These are phyloP conservation scores for Daldinia vernicosa DNA, from an alignment of 495 filamentous ascomycete species.

Conservation along the genomic window DNA sequence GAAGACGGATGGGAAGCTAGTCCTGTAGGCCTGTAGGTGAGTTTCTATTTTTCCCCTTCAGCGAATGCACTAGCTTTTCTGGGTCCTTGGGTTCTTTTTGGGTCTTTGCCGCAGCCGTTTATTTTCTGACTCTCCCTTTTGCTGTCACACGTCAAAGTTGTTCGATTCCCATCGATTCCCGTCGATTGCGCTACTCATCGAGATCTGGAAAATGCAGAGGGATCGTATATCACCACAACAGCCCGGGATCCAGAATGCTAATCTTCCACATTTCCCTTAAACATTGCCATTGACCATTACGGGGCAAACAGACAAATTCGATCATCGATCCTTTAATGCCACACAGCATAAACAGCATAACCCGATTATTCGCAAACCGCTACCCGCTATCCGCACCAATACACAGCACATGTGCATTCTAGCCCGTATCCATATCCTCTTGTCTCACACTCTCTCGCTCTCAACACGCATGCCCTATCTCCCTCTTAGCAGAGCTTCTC, in stretches of 20 bases:
- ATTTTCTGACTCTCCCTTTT: slow-evolving; percentile 32
- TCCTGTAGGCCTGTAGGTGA: slow-evolving; percentile 42
- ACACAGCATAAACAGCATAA: slow-evolving; percentile 29
- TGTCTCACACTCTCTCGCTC: background rate
- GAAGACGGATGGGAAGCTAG: slow-evolving; percentile 26
- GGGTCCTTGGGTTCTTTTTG: slow-evolving; percentile 25
- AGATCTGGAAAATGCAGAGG: slow-evolving; percentile 45
- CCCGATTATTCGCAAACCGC: slow-evolving; percentile 20
- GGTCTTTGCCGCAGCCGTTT: slow-evolving; percentile 29
- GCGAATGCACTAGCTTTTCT: slow-evolving; percentile 39
- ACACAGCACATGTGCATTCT: slow-evolving; percentile 16
- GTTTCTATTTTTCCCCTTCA: slow-evolving; percentile 31
- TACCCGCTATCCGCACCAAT: slow-evolving; percentile 16
- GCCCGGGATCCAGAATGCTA: slow-evolving; percentile 44
- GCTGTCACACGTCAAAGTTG: slow-evolving; percentile 43
- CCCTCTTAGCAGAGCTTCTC: background rate
- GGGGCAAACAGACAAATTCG: slow-evolving; percentile 43
- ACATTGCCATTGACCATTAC: slow-evolving; percentile 47
- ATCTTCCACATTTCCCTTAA: slow-evolving; percentile 46
- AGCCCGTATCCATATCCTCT: slow-evolving; percentile 13
- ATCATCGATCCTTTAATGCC: slow-evolving; percentile 36
- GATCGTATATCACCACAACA: slow-evolving; percentile 44
- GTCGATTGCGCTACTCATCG: slow-evolving; percentile 44
- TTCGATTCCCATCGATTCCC: slow-evolving; percentile 30
- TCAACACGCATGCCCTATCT: background rate